Percentiles rank a stretch among this genome's conserved stretches.
phyloP scores from a whole-genome alignment of 2,329 filamentous ascomycete genomes.

The Apiospora rasikravindrae region DNA sequence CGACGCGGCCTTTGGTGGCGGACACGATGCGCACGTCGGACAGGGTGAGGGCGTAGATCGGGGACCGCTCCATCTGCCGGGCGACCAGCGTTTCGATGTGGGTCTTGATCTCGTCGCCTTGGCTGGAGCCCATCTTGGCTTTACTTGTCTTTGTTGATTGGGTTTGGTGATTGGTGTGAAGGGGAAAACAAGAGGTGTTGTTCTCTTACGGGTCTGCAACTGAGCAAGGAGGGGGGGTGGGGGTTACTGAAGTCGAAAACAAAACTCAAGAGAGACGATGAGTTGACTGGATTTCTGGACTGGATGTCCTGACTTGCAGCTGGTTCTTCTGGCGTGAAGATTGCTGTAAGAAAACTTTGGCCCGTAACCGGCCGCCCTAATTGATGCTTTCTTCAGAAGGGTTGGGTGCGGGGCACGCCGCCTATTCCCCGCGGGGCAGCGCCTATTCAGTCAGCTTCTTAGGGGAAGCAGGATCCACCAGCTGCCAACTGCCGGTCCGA shows the following conservation, averaged over 20 bases:
- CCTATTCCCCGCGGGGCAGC: neutral
- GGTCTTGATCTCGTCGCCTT: conserved; percentile 31
- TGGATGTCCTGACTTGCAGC: neutral
- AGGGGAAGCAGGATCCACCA: too few species aligned
- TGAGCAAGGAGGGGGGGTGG: too few species aligned
- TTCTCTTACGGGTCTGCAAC: too few species aligned
- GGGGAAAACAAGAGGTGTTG: too few species aligned
- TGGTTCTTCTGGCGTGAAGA: neutral
- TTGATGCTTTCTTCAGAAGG: neutral
- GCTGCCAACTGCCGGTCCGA: too few species aligned
- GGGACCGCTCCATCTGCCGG: conserved; percentile 45
- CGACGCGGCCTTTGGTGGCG: conserved; percentile 52
- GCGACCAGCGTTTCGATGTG: conserved; percentile 38
- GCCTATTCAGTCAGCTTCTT: neutral
- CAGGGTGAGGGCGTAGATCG: conserved; percentile 61
- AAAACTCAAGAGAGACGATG: too few species aligned
- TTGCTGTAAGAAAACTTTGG: neutral
- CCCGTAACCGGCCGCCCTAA: neutral
- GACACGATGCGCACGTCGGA: conserved; percentile 50
- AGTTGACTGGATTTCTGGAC: neutral
- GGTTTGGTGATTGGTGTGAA: neutral
- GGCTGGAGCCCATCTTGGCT: neutral
- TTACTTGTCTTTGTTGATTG: neutral
- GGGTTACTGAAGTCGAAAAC: too few species aligned
- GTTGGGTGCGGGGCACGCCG: neutral